Evolutionary conservation across 805 yeast species (phyloP).

Genomic region (Saccharomycopsis javanensis): DNA sequence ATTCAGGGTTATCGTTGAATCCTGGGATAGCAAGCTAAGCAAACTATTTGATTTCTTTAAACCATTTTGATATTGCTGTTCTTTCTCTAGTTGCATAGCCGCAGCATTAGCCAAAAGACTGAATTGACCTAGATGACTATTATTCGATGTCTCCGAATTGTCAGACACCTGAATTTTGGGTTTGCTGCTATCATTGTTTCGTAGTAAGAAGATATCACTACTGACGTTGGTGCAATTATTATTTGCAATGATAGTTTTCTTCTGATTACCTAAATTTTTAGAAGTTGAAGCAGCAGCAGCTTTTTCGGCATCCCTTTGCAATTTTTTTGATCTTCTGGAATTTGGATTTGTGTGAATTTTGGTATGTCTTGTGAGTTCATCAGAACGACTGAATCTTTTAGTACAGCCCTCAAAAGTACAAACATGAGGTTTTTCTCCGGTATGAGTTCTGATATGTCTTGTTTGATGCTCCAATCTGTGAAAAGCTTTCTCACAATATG

Average conservation of each 20-base stretch:
- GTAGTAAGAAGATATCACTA: not conserved
- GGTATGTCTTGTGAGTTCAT: conserved; percentile 65
- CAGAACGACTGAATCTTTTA: conserved; percentile 59
- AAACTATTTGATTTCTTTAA: not conserved
- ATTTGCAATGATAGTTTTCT: no score
- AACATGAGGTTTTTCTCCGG: conserved; percentile 73
- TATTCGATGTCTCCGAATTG: not conserved
- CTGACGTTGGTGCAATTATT: not conserved
- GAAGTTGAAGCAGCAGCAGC: conserved; percentile 1
- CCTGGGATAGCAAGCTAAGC: not conserved
- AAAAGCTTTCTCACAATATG: conserved; percentile 64
- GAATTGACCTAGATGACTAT: conserved; percentile 14
- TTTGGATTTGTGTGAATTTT: conserved; percentile 68
- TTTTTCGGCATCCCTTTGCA: conserved; percentile 9
- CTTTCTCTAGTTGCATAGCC: conserved; percentile 17
- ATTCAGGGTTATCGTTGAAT: not conserved
- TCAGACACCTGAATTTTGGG: not conserved
- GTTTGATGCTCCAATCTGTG: conserved; percentile 73
- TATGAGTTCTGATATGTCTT: conserved; percentile 68
- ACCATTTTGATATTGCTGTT: conserved; percentile 4
- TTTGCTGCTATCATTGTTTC: not conserved
- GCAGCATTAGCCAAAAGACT: conserved; percentile 18
- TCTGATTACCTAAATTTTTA: no score
- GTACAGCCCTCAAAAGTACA: conserved; percentile 65
- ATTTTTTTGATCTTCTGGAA: conserved; percentile 29